Base-by-base conservation (phyloP, 2,329 filamentous ascomycete genomes). In the Clonostachys byssicola region DNA sequence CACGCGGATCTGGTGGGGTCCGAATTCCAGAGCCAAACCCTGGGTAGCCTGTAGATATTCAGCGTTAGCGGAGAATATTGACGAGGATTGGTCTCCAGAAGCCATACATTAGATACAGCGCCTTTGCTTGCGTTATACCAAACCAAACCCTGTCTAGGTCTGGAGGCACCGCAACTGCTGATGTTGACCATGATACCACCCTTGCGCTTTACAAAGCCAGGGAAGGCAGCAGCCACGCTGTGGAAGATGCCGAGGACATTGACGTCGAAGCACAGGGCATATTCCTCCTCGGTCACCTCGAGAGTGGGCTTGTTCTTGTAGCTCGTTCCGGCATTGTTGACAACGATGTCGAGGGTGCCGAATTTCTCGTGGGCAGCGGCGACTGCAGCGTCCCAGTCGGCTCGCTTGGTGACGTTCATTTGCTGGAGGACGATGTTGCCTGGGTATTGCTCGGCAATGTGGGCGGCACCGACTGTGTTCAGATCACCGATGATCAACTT, bases 221-320 rank as follows among this genome's bases (percentile, higher is more conserved):
- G 78, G 43, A 88, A 68, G 36, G 17, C 17, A 34, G 92, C 80
- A 73, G 92, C 92, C 74, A 79, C 82, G 38, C 88, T 88, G 61
- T 79, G 92, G 88, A 87, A 92, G 12, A 92, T 88, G 33, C 88
- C 88, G 76, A 92, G 92, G 60, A 92, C 88, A 63, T 92, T 92
- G 71, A 92, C 90, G 56, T 79, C 80, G 54, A 90, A 86, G 2
- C 88, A 92, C 56, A 89, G 67, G 57, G 92, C 87, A 88, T 88
- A 92, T 70, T 92, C 88, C 56, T 80, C 81, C 70, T 92, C 87
- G 8, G 53, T 75, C 78, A 63, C 86, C 81, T 39, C 36, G 3
- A 39, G 36, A 7, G 36, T 39, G 12, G 17, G n/a, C 39, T 48
- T 42, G 43, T 48, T 44, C n/a, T 16, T 6, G 30, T 45, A 45